Evolutionary conservation across 495 filamentous ascomycete genomes (phyloP).

Genomic region (Talaromyces trachyspermus): DNA sequence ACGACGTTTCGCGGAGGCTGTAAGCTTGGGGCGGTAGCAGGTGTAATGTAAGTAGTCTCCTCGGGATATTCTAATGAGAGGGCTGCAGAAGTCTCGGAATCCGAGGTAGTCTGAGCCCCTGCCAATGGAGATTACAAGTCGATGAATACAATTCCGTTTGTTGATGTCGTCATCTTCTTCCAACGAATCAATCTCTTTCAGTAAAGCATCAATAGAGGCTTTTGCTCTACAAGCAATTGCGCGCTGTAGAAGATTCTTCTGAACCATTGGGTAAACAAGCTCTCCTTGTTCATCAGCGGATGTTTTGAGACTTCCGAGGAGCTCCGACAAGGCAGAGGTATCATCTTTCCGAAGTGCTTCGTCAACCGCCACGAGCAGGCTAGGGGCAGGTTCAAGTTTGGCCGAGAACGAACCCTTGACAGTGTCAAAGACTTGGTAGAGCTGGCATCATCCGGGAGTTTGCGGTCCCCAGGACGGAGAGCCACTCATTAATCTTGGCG

Average conservation of each 20-base stretch:
- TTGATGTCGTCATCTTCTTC: conserved; percentile 90
- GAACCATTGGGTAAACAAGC: conserved; percentile 48
- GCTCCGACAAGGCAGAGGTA: conserved; percentile 46
- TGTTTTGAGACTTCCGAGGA: conserved; percentile 51
- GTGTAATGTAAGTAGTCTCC: conserved; percentile 64
- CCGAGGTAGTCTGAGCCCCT: conserved; percentile 60
- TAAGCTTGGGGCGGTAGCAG: conserved; percentile 59
- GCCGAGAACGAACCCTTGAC: conserved; percentile 60
- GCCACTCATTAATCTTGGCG: conserved; percentile 81
- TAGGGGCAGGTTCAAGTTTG: conserved; percentile 62
- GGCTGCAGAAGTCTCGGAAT: conserved; percentile 34
- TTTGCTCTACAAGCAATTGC: conserved; percentile 66
- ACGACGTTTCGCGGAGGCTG: conserved; percentile 49
- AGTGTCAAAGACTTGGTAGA: conserved; percentile 68
- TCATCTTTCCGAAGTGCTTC: conserved; percentile 72
- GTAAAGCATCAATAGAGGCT: conserved; percentile 58
- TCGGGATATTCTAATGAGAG: conserved; percentile 42
- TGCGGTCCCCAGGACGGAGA: conserved; percentile 66
- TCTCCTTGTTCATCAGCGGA: conserved; percentile 40
- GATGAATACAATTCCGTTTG: conserved; percentile 85
- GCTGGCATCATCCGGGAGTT: conserved; percentile 59
- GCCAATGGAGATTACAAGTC: conserved; percentile 83
- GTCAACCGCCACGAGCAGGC: conserved; percentile 65
- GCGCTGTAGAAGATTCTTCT: conserved; percentile 76
- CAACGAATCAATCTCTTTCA: conserved; percentile 58